These are phyloP conservation scores for Trichosporon asahii DNA, from an alignment of 1,284 basidiomycete genomes.

Conservation along the genomic window DNA sequence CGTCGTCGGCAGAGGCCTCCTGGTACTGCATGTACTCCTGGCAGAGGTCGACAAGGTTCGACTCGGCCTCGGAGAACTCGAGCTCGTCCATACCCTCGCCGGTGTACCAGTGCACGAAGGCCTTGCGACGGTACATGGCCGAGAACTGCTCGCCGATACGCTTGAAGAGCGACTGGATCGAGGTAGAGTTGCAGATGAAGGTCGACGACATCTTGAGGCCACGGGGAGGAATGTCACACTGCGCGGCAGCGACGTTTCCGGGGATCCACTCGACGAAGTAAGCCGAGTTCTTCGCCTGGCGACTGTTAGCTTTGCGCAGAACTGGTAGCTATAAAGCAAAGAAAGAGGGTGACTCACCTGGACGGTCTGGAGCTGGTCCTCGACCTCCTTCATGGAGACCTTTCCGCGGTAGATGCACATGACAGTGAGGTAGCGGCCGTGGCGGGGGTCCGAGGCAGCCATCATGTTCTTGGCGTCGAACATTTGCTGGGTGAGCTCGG, in stretches of 20 bases:
- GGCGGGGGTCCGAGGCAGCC: conserved; percentile 77
- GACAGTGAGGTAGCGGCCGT: conserved; percentile 71
- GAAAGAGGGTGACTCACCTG: conserved; percentile 55
- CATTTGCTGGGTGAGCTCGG: conserved; percentile 96
- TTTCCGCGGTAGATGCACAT: conserved; percentile 98
- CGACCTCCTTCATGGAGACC: conserved; percentile 98
- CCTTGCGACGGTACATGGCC: conserved; percentile 98
- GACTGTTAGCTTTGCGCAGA: too few species aligned
- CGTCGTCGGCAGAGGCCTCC: conserved; percentile 62
- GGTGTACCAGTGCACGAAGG: conserved; percentile 95
- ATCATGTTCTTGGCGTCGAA: conserved; percentile 99
- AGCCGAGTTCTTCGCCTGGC: conserved; percentile 81
- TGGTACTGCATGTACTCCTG: conserved; percentile 97
- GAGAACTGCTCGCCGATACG: conserved; percentile 96
- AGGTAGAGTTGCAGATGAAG: conserved; percentile 95
- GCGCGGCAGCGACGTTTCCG: conserved; percentile 93
- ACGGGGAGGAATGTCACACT: conserved; percentile 86
- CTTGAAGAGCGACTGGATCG: conserved; percentile 97
- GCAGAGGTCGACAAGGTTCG: conserved; percentile 92
- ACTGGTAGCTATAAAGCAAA: too few species aligned
- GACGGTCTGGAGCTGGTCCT: conserved; percentile 96
- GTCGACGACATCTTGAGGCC: conserved; percentile 94
- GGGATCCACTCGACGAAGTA: conserved; percentile 99
- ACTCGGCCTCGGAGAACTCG: conserved; percentile 88
- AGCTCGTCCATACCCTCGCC: conserved; percentile 99